Evolutionary conservation across 208 protist genomes (phyloP), one percentile per base, ranked within the genome.

Genomic region (Trypanosoma cruzi): DNA sequence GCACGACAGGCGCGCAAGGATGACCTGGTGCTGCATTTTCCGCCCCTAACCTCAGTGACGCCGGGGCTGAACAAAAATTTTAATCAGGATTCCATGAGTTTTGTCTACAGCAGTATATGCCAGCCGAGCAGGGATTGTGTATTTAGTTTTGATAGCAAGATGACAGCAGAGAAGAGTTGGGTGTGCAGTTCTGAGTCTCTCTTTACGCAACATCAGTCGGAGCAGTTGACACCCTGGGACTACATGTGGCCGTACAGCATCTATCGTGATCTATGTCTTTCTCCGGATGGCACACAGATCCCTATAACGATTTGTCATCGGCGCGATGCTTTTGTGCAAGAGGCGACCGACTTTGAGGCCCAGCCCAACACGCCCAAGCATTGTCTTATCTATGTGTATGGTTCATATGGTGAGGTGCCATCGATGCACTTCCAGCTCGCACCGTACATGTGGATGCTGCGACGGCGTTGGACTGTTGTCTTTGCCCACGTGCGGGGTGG

Each of bases 181-280:
- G 40, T 88, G 68, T 93, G 88, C 64, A 63, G 85, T 4, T 81
- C 89, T 31, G 88, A 94, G 46, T 85, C 88, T 29, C 76, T 97
- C 49, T 97, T 92, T 69, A 95, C 92, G 62, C 92, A 97, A 76
- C 85, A 89, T n/a, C 92, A 97, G 68, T 77, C 89, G 20, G 89
- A 97, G 74, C 86, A 93, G 64, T 94, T 94, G 64, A 97, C 89
- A 7, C 89, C 92, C 55, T 95, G 86, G 87, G 92, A 97, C 73
- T 97, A 97, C 80, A 97, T 97, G 92, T 97, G 92, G 89, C 92
- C 92, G 2, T 95, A 97, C 75, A 93, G 80, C 76, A 93, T 95
- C 64, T 97, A 95, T 64, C 87, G 92, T 55, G 92, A 97, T 57
- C 74, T 95, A 18, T 94, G 88, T 59, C 75, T 90, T 16, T 90